Conservation (phyloP, 1,284 basidiomycete genomes). For the Cryptococcus sp. region DNA sequence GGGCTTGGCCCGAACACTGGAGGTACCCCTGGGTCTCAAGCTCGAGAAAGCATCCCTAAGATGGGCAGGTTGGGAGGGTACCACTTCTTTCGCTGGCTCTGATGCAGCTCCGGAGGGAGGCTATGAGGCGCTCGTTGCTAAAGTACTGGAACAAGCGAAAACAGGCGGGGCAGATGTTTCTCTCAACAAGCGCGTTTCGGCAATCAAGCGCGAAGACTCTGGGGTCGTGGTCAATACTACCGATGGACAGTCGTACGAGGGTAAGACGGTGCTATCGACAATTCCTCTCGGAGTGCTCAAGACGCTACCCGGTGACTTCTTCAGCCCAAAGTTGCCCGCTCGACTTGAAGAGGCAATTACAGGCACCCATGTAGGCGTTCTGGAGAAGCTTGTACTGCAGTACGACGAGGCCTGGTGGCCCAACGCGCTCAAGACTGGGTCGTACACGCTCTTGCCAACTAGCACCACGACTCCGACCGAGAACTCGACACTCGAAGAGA, state of each 20-base stretch:
- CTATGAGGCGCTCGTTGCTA: slow-evolving; percentile 53
- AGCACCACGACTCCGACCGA: slow-evolving; percentile 9
- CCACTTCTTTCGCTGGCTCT: slow-evolving; percentile 54
- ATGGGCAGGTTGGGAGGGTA: slow-evolving; percentile 53
- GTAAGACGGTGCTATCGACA: slow-evolving; percentile 49
- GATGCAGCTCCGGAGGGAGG: slow-evolving; percentile 58
- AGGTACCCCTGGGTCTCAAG: slow-evolving; percentile 56
- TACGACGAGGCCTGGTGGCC: slow-evolving; percentile 58
- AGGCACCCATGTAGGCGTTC: slow-evolving; percentile 53
- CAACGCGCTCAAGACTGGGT: slow-evolving; percentile 40
- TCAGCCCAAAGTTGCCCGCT: slow-evolving; percentile 46
- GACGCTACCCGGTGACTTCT: slow-evolving; percentile 31
- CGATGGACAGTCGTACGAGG: slow-evolving; percentile 42
- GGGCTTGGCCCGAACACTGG: slow-evolving; percentile 54
- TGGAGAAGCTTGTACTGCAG: slow-evolving; percentile 56
- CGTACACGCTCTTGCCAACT: slow-evolving; percentile 54
- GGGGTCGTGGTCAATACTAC: slow-evolving; percentile 35
- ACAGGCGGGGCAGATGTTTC: slow-evolving; percentile 48
- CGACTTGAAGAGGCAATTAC: slow-evolving; percentile 39
- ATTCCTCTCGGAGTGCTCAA: slow-evolving; percentile 56
- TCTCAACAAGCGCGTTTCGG: slow-evolving; percentile 37
- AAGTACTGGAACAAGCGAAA: slow-evolving; percentile 48
- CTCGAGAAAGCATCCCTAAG: slow-evolving; percentile 52
- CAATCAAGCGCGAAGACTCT: slow-evolving; percentile 20
- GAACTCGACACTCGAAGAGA: slow-evolving; percentile 28